phyloP scores from a whole-genome alignment of 2,329 filamentous ascomycete genomes.

The Cryphonectria radicalis region DNA sequence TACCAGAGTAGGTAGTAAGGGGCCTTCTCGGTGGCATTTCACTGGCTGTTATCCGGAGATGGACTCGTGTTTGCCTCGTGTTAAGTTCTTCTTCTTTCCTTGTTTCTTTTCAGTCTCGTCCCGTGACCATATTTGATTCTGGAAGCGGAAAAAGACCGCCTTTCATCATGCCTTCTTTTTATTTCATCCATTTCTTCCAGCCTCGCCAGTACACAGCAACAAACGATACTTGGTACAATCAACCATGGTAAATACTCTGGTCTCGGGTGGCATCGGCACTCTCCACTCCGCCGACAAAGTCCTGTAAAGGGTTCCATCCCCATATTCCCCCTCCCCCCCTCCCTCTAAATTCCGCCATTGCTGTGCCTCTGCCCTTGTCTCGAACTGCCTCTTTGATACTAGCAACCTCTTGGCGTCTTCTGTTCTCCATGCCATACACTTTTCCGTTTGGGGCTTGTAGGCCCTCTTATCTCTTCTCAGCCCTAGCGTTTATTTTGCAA shows the following conservation, averaged over 20 bases:
- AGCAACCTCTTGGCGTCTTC: background rate
- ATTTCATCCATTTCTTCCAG: background rate
- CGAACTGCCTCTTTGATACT: constrained; percentile 12
- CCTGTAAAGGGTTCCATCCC: no score
- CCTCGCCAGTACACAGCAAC: no score
- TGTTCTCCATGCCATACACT: background rate
- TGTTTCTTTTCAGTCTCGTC: background rate
- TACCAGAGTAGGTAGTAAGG: background rate
- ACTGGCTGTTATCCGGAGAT: background rate
- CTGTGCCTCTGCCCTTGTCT: background rate
- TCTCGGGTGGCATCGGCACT: constrained; percentile 8
- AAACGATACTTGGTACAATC: background rate
- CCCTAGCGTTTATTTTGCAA: background rate
- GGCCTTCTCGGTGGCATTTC: background rate
- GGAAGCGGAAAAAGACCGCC: background rate
- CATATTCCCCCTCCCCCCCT: background rate
- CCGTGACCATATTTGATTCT: background rate
- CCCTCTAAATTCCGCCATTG: background rate
- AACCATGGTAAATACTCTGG: background rate
- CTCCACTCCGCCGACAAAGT: background rate
- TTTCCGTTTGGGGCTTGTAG: background rate
- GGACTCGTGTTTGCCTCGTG: background rate
- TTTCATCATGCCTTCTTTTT: background rate
- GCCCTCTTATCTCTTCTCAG: constrained; percentile 8
- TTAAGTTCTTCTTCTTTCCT: background rate